Conservation (phyloP, 768 basidiomycete genomes). For the Suillus bovinus region DNA sequence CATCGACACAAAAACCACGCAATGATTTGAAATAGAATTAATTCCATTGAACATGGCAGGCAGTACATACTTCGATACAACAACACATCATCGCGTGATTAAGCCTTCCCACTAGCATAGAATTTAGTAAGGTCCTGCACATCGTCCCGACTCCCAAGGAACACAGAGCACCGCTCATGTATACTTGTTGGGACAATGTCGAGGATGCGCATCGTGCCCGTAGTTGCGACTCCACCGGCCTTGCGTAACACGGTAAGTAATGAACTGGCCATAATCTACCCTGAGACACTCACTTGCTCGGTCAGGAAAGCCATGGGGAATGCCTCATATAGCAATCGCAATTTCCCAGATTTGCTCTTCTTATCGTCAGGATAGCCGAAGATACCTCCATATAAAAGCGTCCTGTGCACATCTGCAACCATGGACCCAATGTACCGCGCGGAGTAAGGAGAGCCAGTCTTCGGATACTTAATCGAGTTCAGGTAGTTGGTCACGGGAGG, state of each 20-base stretch:
- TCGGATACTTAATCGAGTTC: constrained; percentile 89
- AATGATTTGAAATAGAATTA: not conserved
- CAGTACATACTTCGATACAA: not conserved
- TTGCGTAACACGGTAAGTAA: constrained; percentile 31
- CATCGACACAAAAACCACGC: not conserved
- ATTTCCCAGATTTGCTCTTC: constrained; percentile 95
- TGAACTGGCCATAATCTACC: not conserved
- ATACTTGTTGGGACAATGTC: constrained; percentile 87
- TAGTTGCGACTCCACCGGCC: constrained; percentile 97
- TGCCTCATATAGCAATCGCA: constrained; percentile 93
- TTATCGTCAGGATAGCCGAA: constrained; percentile 98
- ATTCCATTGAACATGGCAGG: not conserved
- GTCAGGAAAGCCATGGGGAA: constrained; percentile 97
- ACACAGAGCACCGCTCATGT: constrained; percentile 92
- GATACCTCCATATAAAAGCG: constrained; percentile 95
- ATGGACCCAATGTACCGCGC: constrained; percentile 96
- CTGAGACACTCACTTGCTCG: constrained; percentile 66
- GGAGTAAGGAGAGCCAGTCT: constrained; percentile 77
- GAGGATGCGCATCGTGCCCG: constrained; percentile 89
- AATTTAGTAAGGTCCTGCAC: constrained; percentile 88
- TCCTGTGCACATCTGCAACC: constrained; percentile 98
- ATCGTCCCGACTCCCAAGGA: constrained; percentile 92
- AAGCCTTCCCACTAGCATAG: constrained; percentile 50
- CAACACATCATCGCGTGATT: not conserved
- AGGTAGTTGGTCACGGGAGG: constrained; percentile 79